phyloP scores from a whole-genome alignment of 176 grass and related monocot genomes.

The Hyparrhenia diplandra region DNA sequence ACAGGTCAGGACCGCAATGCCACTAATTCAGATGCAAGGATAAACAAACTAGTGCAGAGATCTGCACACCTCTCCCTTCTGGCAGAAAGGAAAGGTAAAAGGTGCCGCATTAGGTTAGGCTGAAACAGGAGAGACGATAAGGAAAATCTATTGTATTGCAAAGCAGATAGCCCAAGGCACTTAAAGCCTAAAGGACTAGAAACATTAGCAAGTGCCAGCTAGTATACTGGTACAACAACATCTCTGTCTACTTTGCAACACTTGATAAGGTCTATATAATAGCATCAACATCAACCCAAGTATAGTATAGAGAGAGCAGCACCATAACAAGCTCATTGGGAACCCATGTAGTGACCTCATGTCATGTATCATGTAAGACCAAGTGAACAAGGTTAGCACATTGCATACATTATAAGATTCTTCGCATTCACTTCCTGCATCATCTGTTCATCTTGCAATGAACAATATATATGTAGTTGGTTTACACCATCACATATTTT shows the following conservation, averaged over 20 bases:
- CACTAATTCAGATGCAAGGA: not conserved
- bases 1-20: not conserved
- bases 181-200: not conserved
- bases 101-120: constrained; percentile 24
- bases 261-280: constrained; percentile 19
- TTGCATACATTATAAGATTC: not conserved
- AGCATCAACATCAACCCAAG: constrained; percentile 7
- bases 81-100: constrained; percentile 24
- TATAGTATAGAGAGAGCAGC: not conserved
- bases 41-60: constrained; percentile 27
- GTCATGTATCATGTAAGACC: not conserved
- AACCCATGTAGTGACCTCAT: not conserved
- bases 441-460: not conserved
- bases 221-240: not conserved
- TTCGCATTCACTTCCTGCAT: not conserved
- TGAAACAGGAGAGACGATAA: not conserved
- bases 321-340: not conserved
- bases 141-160: not conserved
- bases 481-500: not conserved
- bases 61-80: constrained; percentile 17
- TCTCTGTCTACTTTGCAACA: not conserved
- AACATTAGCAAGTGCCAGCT: constrained; percentile 19
- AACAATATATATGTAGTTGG: not conserved
- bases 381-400: constrained; percentile 20
- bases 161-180: constrained; percentile 9